Conservation (phyloP, 1,284 basidiomycete genomes). For the Cerrena zonata region DNA sequence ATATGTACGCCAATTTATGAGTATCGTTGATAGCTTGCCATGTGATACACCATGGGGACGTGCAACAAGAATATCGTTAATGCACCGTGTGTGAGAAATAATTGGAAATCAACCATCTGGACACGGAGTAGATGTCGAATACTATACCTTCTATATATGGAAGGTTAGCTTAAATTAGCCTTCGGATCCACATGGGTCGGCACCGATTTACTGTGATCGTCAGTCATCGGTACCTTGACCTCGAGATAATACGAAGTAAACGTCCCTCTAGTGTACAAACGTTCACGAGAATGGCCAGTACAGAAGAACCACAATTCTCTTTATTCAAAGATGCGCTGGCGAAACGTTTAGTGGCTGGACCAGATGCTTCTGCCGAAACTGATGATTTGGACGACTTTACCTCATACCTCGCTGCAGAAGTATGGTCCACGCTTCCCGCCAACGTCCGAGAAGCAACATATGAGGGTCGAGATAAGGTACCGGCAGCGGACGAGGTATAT, state of each 20-base stretch:
- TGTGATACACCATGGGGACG: neutral
- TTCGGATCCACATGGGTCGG: neutral
- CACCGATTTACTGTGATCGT: neutral
- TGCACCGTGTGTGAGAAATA: neutral
- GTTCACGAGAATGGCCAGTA: neutral
- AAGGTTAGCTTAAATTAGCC: too few species aligned
- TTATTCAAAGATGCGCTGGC: slow-evolving; percentile 46
- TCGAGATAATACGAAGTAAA: neutral
- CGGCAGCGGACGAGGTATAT: slow-evolving; percentile 31
- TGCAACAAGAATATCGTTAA: neutral
- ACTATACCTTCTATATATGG: neutral
- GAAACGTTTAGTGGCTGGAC: slow-evolving; percentile 32
- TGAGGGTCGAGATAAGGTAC: slow-evolving; percentile 26
- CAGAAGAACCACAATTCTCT: slow-evolving; percentile 18
- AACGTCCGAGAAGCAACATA: slow-evolving; percentile 34
- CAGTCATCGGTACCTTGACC: neutral
- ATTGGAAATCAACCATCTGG: neutral
- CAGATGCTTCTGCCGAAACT: slow-evolving; percentile 16
- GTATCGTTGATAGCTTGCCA: neutral
- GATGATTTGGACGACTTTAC: slow-evolving; percentile 46
- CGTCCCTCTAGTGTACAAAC: neutral
- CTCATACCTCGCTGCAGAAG: slow-evolving; percentile 43
- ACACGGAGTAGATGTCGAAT: neutral
- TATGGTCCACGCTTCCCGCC: slow-evolving; percentile 38
- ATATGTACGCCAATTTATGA: neutral